A percentile compares a stretch with the other conserved stretches of the same genome.
These are phyloP conservation scores for Letharia lupina DNA, from an alignment of 495 filamentous ascomycete species.

Conservation along the genomic window DNA sequence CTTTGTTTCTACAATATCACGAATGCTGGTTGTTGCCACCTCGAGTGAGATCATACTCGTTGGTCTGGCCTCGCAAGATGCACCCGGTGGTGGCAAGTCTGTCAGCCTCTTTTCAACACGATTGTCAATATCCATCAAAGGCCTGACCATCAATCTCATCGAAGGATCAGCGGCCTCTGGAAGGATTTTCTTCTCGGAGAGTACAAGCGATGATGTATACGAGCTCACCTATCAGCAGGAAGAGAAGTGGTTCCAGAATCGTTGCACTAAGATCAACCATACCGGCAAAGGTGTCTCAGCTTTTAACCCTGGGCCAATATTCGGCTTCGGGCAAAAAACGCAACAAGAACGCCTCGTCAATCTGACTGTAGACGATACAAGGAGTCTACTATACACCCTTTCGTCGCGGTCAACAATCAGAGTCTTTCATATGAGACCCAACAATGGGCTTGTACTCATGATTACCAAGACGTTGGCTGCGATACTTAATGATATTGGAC, in stretches of 20 bases:
- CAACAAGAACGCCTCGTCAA: constrained; percentile 54
- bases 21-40: constrained; percentile 83
- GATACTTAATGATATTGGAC: constrained; percentile 61
- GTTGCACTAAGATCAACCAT: constrained; percentile 77
- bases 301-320: constrained; percentile 46
- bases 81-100: constrained; percentile 53
- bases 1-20: constrained; percentile 74
- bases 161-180: constrained; percentile 67
- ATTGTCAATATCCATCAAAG: constrained; percentile 65
- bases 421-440: constrained; percentile 66
- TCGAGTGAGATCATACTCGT: constrained; percentile 73
- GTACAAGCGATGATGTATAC: constrained; percentile 72
- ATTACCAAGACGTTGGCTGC: constrained; percentile 48
- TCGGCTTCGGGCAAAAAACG: constrained; percentile 42
- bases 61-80: constrained; percentile 58
- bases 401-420: constrained; percentile 77
- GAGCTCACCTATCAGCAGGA: constrained; percentile 94
- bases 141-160: constrained; percentile 64
- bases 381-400: constrained; percentile 82
- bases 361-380: constrained; percentile 79
- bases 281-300: constrained; percentile 66
- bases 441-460: constrained; percentile 42
- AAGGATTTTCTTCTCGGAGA: constrained; percentile 86
- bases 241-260: constrained; percentile 86
- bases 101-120: constrained; percentile 75